Conservation (phyloP, 306 rosid species). For the Quercus aquifolioides region DNA sequence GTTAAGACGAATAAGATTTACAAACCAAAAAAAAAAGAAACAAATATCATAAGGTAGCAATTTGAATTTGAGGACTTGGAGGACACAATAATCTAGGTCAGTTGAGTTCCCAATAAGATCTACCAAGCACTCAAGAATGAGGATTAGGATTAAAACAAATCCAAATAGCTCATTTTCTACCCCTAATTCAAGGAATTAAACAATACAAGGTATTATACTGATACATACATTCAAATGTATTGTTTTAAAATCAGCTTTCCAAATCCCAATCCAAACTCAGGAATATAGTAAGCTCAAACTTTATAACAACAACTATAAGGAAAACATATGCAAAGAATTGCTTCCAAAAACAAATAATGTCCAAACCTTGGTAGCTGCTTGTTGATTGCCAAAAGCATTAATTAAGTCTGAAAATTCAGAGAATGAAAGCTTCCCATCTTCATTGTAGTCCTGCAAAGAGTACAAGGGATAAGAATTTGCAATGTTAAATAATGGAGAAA, state of each 20-base stretch:
- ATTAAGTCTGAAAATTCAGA: constrained; percentile 78
- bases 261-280: too few species aligned
- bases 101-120: not conserved
- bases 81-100: not conserved
- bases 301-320: constrained; percentile 5
- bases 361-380: constrained; percentile 75
- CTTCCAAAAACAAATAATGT: constrained; percentile 1
- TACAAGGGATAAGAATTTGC: constrained; percentile 19
- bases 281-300: not conserved
- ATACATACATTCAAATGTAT: too few species aligned
- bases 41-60: constrained; percentile 4
- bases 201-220: not conserved
- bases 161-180: not conserved
- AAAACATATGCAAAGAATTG: not conserved
- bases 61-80: constrained; percentile 12
- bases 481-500: constrained; percentile 1
- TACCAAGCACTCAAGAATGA: not conserved
- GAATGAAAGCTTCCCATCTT: constrained; percentile 81
- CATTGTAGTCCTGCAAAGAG: constrained; percentile 74
- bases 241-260: too few species aligned
- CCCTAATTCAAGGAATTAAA: not conserved
- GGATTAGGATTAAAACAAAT: constrained; percentile 17
- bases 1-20: constrained; percentile 14
- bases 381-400: constrained; percentile 86
- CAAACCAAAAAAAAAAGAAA: not conserved